Base-by-base conservation (phyloP, 495 filamentous ascomycete species). In the Penicillium coprophilum region DNA sequence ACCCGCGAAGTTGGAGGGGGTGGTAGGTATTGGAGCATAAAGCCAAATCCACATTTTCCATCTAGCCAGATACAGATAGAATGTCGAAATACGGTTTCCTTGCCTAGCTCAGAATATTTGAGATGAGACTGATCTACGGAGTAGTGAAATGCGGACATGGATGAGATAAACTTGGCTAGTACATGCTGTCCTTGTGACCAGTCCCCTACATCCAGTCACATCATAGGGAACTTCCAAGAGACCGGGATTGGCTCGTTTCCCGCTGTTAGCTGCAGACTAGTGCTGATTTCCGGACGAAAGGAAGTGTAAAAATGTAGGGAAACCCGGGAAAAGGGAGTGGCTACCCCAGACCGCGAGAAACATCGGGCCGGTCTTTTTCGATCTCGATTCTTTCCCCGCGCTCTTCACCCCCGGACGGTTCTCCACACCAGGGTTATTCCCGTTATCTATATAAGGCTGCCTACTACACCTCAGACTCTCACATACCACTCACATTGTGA, bases 291-390 rank as follows among this genome's bases (percentile, higher is more conserved):
- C 44, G 44, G 44, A 3, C 15, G 44, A 47, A 32, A 3, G 24
- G 45, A 30, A 47, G 15, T 6, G 21, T 11, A 17, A 15, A 30
- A 15, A 30, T 30, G 8, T 1, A 2, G 31, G 23, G 0, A 11
- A 30, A 9, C 6, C 21, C 27, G 24, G 12, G 23, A 15, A 17
- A 20, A 12, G 15, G 7, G 23, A 6, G 4, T 4, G 4, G 28
- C 4, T 47, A 30, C 7, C 21, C 27, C 23, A 32, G n/a, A 47
- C 8, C 31, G 28, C 45, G 45, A 47, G 13, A 47, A 47, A 47
- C 13, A 30, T 47, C 45, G 45, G 45, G 28, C 45, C 45, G 45
- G 45, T 15, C 15, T 17, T 47, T 47, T 17, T 47, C 45, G 45
- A 47, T 47, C 19, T 31, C 45, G 5, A 17, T 17, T 15, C 21